Base-by-base conservation (phyloP, 2,329 filamentous ascomycete genomes). In the Bimuria novae-zelandiae region DNA sequence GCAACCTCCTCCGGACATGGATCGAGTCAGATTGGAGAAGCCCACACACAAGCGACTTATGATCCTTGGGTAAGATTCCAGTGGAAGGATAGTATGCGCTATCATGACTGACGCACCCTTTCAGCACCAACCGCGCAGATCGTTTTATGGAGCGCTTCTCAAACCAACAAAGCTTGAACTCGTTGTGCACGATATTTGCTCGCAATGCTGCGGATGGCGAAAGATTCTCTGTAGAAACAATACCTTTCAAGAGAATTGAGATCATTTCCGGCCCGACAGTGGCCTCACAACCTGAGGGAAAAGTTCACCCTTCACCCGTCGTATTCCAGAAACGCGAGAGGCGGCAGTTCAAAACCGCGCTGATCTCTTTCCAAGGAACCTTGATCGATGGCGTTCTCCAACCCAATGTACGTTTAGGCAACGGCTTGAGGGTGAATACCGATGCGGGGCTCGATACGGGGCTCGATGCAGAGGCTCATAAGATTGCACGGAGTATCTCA, bases 361-460 rank as follows among this genome's bases (percentile, higher is more conserved):
- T 61, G 32, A 11, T 33, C 11, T 56, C 49, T 1, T 65, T 64
- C 29, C 58, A 62, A 8, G 62, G 65, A 7, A 61, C 59, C n/a
- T 33, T 65, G 17, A 23, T 63, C 7, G 56, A 60, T 46, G 57
- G 60, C 14, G 27, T 52, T 11, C 40, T 68, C 32, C 62, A 65
- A 27, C 60, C 60, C 5, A 64, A 64, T n/a, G 57, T 62, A 8
- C 56, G 57, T 21, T 44, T 60, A n/a, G 50, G 52, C 7, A 63
- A 63, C 36, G 56, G 57, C 7, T 44, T 65, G 10, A 39, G 23
- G 3, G 32, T 59, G 17, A 52, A 11, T 3, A 27, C 12, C 4
- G 7, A 3, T 5, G 2, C 17, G 19, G n/a, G 4, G 19, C 33
- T 45, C 19, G 21, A 43, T 32, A n/a, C n/a, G n/a, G n/a, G n/a